A percentile compares a stretch with the other conserved stretches of the same genome.
Evolutionary conservation across 305 asterid genomes (phyloP).

Genomic region (Rubia peregrina): DNA sequence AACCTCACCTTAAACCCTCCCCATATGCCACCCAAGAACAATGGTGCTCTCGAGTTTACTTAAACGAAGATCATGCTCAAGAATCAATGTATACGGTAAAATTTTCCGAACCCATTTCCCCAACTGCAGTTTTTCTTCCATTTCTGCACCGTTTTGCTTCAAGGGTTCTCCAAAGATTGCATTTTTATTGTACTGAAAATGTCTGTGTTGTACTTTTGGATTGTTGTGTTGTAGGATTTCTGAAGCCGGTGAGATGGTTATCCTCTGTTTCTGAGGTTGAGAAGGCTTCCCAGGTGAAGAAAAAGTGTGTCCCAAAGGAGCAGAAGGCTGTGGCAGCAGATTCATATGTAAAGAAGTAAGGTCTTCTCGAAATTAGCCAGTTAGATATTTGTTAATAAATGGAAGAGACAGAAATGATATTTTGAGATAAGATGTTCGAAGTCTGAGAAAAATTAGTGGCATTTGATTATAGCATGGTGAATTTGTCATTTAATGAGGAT

Average conservation of each 20-base stretch:
- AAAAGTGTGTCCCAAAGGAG: constrained; percentile 11
- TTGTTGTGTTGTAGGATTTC: constrained; percentile 13
- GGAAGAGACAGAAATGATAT: background rate
- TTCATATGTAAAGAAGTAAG: constrained; percentile 19
- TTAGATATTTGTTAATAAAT: background rate
- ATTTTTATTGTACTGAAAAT: background rate
- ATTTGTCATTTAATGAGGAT: background rate
- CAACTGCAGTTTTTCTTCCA: background rate
- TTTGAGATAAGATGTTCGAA: background rate
- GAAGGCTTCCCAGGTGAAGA: constrained; percentile 14
- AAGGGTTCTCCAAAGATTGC: background rate
- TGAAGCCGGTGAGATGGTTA: constrained; percentile 14
- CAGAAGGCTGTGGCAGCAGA: constrained; percentile 17
- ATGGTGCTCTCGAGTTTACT: constrained; percentile 23
- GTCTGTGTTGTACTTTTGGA: background rate
- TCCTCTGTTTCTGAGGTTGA: constrained; percentile 18
- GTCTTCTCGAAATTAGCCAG: background rate
- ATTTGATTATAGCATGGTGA: background rate
- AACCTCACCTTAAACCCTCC: constrained; percentile 19
- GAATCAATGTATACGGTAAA: constrained; percentile 16
- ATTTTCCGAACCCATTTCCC: constrained; percentile 9
- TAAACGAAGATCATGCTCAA: constrained; percentile 9
- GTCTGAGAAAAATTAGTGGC: background rate
- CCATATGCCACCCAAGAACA: background rate
- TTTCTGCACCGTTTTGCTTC: background rate